Evolutionary conservation across 352 stramenopile genomes (phyloP), one percentile per base, ranked within the genome.

Genomic region (Thalassiosira exigua): DNA sequence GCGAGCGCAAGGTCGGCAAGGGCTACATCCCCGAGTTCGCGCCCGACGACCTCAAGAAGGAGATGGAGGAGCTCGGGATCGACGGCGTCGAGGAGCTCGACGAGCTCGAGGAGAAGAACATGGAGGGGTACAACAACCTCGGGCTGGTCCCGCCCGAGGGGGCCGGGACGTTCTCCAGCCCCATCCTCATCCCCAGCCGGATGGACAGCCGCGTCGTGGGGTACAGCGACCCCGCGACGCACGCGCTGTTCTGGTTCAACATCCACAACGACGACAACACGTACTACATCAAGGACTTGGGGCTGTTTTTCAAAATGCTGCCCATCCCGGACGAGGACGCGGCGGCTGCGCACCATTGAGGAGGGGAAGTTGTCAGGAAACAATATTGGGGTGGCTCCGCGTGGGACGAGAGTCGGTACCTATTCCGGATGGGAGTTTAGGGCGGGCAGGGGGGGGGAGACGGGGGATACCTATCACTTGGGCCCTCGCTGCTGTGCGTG

Each of bases 191-290:
- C 41, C 89, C 89, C 19, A 85, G 62, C 33, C 60, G 89, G 76
- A 81, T 83, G 80, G 82, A 84, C 27, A 82, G 56, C 46, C 75
- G 89, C 17, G 79, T 86, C 17, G 89, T 94, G 24, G 89, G 89
- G n/a, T 94, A 92, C 62, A 62, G 79, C 39, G 86, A 93, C 75
- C 89, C 89, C 30, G 80, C 78, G 29, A 91, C 81, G 5, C 89
- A 94, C 83, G 85, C 87, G 27, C 81, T 94, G 64, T 92, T 90
- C 61, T 94, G 89, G 89, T 94, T 94, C 67, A 94, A 73, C 67
- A 92, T 93, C 70, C 85, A 93, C 58, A 89, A 90, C 69, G 87
- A 93, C 58, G 61, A 92, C 41, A 91, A 85, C 67, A 91, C 85
- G 4, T 93, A 93, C 58, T 93, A 93, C 79, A 92, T 93, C 59